Base-by-base conservation (phyloP, 2,329 filamentous ascomycete genomes). In the Fusarium xyrophilum region DNA sequence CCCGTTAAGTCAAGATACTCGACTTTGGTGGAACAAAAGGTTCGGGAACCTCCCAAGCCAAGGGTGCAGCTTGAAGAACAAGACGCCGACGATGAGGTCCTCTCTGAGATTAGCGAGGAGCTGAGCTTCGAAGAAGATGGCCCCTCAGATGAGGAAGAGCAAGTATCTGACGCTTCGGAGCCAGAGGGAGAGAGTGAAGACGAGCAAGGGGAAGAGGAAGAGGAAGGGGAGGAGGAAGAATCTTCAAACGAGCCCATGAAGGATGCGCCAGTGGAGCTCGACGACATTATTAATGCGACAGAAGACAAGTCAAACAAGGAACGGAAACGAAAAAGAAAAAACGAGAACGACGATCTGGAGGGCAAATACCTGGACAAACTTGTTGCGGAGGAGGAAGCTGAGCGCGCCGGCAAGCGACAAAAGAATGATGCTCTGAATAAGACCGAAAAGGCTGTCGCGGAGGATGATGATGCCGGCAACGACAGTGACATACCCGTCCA, bases 291-390 rank as follows among this genome's bases (percentile, higher is more conserved):
- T 59, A 73, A 78, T 35, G 76, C 73, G 44, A 71, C 75, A 23
- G 74, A 79, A 46, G 76, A 72, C 23, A 68, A 78, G 79, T 58
- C 78, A 73, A 78, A 73, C 71, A 75, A 79, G 57, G 83, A 87
- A 13, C 82, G 86, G 32, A 91, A 91, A 77, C 84, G 89, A 65
- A 92, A 91, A 80, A 84, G 90, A 60, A 89, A 83, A 58, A 85
- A 90, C 33, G 86, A 90, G 14, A 86, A 90, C 60, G 89, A 92
- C 27, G 88, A 92, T 58, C 79, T 93, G 4, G 91, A 93, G 74
- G 86, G 84, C 59, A 87, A 86, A 52, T 93, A 94, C 73, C 82
- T 95, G 80, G 82, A 85, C 57, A 89, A 88, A 68, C 78, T 94
- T 32, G 85, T 83, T 71, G 79, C 88, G 75, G 79, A 89, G 73